Evolutionary conservation across 2,329 filamentous ascomycete species (phyloP).

Genomic region (Phialophora verrucosa): DNA sequence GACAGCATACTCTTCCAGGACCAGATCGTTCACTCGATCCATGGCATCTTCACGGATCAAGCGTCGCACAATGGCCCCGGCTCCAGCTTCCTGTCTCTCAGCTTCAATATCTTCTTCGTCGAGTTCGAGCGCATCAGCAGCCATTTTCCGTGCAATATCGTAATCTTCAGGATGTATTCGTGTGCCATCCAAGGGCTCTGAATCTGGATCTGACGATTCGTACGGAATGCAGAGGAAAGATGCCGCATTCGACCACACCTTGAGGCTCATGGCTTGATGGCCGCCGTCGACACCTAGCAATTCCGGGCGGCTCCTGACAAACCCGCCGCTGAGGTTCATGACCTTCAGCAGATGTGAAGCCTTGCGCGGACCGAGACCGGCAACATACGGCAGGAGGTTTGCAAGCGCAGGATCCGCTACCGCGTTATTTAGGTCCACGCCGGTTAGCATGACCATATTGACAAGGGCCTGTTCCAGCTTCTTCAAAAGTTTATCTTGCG

Average conservation of each 20-base stretch:
- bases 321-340: slow-evolving; percentile 87
- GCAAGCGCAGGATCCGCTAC: slow-evolving; percentile 80
- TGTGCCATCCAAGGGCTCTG: slow-evolving; percentile 94
- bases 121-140: slow-evolving; percentile 91
- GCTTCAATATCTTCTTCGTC: slow-evolving; percentile 98
- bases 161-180: slow-evolving; percentile 98
- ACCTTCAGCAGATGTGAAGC: slow-evolving; percentile 84
- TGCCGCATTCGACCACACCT: slow-evolving; percentile 95
- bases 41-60: slow-evolving; percentile 94
- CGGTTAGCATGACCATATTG: slow-evolving; percentile 96
- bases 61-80: slow-evolving; percentile 88
- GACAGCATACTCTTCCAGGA: slow-evolving; percentile 95
- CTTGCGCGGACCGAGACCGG: slow-evolving; percentile 90
- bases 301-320: slow-evolving; percentile 82
- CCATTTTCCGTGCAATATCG: slow-evolving; percentile 97
- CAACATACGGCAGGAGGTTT: slow-evolving; percentile 87
- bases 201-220: slow-evolving; percentile 77
- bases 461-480: slow-evolving; percentile 96
- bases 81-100: slow-evolving; percentile 86
- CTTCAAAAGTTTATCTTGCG: slow-evolving; percentile 83
- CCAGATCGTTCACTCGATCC: slow-evolving; percentile 93
- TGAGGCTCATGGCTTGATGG: slow-evolving; percentile 80
- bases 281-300: slow-evolving; percentile 86
- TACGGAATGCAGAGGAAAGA: slow-evolving; percentile 93
- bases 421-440: slow-evolving; percentile 93